Evolutionary conservation across 352 stramenopile genomes (phyloP).

Genomic region (Pythium diclinum): DNA sequence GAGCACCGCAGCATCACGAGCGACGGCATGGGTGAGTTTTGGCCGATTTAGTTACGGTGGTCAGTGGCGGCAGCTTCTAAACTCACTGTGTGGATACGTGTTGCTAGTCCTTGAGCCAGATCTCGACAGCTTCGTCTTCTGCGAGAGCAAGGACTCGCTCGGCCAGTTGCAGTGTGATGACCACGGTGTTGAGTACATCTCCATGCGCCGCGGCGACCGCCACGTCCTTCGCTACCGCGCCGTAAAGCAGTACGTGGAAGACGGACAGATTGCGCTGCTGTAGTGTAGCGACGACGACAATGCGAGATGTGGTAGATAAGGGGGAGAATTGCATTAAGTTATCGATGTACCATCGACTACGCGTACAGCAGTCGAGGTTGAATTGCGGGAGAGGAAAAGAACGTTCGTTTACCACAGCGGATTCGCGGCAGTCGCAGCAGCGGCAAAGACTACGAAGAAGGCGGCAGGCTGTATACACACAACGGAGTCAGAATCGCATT

Average conservation of each 20-base stretch:
- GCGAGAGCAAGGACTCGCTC: slow-evolving; percentile 55
- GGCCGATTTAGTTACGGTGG: neutral
- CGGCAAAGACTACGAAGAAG: slow-evolving; percentile 68
- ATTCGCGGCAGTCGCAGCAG: slow-evolving; percentile 53
- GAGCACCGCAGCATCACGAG: slow-evolving; percentile 53
- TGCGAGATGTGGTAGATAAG: neutral
- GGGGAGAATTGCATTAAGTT: slow-evolving; percentile 19
- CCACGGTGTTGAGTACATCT: slow-evolving; percentile 59
- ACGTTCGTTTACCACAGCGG: slow-evolving; percentile 43
- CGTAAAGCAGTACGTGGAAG: slow-evolving; percentile 54
- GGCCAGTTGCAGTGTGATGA: slow-evolving; percentile 70
- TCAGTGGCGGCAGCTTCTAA: neutral
- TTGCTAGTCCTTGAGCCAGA: slow-evolving; percentile 59
- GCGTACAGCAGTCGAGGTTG: neutral
- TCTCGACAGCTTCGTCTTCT: slow-evolving; percentile 82
- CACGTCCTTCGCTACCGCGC: slow-evolving; percentile 74
- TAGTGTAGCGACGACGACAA: slow-evolving; percentile 2
- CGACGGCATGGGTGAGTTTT: slow-evolving; percentile 66
- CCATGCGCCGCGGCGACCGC: slow-evolving; percentile 54
- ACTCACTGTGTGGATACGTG: slow-evolving; percentile 3
- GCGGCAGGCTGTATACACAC: slow-evolving; percentile 44
- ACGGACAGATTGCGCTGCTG: slow-evolving; percentile 53
- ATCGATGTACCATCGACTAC: slow-evolving; percentile 17
- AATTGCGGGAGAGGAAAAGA: neutral
- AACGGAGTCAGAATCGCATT: slow-evolving; percentile 6